These are phyloP conservation scores for Tothia fuscella DNA, from an alignment of 2,329 filamentous ascomycete species.

Conservation along the genomic window DNA sequence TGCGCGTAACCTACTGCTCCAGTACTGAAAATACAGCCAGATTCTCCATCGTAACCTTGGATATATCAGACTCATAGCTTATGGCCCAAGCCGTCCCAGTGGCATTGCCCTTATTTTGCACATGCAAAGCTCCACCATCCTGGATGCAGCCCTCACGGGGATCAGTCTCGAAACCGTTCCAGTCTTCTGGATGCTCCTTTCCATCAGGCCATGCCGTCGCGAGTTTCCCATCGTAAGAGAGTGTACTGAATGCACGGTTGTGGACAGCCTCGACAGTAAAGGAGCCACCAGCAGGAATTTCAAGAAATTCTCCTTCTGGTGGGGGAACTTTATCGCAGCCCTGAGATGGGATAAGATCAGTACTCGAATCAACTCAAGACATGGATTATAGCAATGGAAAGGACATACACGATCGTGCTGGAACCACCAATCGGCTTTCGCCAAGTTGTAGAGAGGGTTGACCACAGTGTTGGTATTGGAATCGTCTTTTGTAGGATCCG, in stretches of 20 bases:
- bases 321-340: constrained; percentile 33
- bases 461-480: constrained; percentile 35
- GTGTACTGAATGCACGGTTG: constrained; percentile 37
- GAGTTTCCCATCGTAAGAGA: constrained; percentile 30
- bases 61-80: constrained; percentile 36
- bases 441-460: constrained; percentile 35
- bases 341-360: too few species aligned
- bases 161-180: constrained; percentile 26
- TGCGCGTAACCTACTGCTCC: constrained; percentile 25
- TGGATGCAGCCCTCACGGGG: constrained; percentile 24
- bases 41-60: constrained; percentile 38
- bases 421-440: constrained; percentile 39
- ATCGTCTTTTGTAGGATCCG: constrained; percentile 19
- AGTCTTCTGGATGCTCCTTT: constrained; percentile 33
- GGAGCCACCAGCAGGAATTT: constrained; percentile 36
- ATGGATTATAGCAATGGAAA: too few species aligned
- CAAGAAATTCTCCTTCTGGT: constrained; percentile 26
- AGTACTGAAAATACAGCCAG: constrained; percentile 39
- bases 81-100: constrained; percentile 41
- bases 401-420: constrained; percentile 37
- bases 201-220: constrained; percentile 38
- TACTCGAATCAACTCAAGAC: too few species aligned
- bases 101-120: constrained; percentile 31
- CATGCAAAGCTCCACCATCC: constrained; percentile 36
- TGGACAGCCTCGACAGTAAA: constrained; percentile 40